Evolutionary conservation across 2,329 filamentous ascomycete species (phyloP).

Genomic region (Chalaropsis thielavioides): DNA sequence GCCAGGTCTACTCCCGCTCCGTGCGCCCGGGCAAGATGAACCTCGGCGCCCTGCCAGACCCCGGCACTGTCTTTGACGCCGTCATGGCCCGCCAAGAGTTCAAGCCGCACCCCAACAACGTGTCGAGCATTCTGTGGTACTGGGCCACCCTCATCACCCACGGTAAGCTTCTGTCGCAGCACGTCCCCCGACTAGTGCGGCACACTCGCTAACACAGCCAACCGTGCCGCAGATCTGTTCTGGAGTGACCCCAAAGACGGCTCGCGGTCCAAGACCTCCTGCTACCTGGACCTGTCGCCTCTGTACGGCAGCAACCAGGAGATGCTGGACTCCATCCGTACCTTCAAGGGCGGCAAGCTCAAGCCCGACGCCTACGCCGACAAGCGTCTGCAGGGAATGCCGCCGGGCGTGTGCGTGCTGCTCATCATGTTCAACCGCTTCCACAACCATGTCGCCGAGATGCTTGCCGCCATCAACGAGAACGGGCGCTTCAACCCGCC

Average conservation of each 20-base stretch:
- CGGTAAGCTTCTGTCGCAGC: conserved; percentile 28
- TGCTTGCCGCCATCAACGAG: conserved; percentile 77
- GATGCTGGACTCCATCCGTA: conserved; percentile 52
- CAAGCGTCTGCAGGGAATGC: conserved; percentile 53
- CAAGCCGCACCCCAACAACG: conserved; percentile 52
- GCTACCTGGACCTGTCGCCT: conserved; percentile 57
- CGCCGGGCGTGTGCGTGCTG: conserved; percentile 55
- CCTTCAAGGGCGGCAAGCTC: conserved; percentile 54
- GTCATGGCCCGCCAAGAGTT: conserved; percentile 40
- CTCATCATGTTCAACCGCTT: conserved; percentile 71
- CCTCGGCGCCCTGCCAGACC: conserved; percentile 54
- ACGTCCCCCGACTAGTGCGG: too few species aligned
- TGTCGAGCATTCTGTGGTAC: conserved; percentile 58
- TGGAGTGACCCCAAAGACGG: conserved; percentile 50
- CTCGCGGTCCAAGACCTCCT: conserved; percentile 50
- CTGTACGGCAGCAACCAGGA: conserved; percentile 55
- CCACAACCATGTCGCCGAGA: conserved; percentile 72
- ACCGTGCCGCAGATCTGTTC: conserved; percentile 42
- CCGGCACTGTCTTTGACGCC: conserved; percentile 46
- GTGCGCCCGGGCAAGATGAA: conserved; percentile 44
- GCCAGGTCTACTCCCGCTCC: conserved; percentile 51
- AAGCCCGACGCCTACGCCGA: conserved; percentile 62
- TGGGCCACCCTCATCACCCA: conserved; percentile 62
- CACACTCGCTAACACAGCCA: neutral
- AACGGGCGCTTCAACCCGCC: conserved; percentile 61